phyloP scores from a whole-genome alignment of 2,329 filamentous ascomycete genomes.

The Alternaria sp. region DNA sequence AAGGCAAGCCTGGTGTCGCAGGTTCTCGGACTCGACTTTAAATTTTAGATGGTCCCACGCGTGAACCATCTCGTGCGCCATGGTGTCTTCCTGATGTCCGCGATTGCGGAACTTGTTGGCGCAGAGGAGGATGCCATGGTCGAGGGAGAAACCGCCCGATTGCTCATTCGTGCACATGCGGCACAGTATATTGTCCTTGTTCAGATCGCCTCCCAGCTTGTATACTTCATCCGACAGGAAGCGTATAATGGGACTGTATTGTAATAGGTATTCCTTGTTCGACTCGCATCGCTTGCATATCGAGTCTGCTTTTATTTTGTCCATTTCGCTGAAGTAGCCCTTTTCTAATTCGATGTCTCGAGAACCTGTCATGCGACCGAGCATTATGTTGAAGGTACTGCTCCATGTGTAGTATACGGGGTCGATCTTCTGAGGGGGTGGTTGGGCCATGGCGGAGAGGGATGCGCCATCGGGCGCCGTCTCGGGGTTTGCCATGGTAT shows the following conservation, averaged over 20 bases:
- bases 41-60: conserved; percentile 93
- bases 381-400: conserved; percentile 85
- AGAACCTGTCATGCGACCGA: conserved; percentile 61
- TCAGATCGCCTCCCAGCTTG: conserved; percentile 79
- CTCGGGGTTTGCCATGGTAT: conserved; percentile 39
- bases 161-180: conserved; percentile 77
- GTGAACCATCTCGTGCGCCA: conserved; percentile 98
- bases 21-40: conserved; percentile 82
- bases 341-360: conserved; percentile 39
- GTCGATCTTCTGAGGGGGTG: conserved; percentile 39
- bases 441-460: conserved; percentile 28
- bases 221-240: conserved; percentile 85
- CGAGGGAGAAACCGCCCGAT: conserved; percentile 83
- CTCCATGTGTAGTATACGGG: conserved; percentile 68
- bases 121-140: conserved; percentile 89
- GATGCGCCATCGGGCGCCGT: conserved; percentile 40
- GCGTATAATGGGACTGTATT: conserved; percentile 83
- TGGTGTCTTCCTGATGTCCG: conserved; percentile 87
- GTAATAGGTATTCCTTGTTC: conserved; percentile 82
- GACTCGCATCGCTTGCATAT: conserved; percentile 85
- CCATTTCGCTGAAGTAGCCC: conserved; percentile 79
- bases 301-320: conserved; percentile 75
- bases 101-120: conserved; percentile 86
- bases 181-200: conserved; percentile 79
- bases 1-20: conserved; percentile 91